Percentiles rank a stretch among this genome's conserved stretches.
Evolutionary conservation across 805 yeast genomes (phyloP).

Genomic region (Hanseniaspora thailandica): DNA sequence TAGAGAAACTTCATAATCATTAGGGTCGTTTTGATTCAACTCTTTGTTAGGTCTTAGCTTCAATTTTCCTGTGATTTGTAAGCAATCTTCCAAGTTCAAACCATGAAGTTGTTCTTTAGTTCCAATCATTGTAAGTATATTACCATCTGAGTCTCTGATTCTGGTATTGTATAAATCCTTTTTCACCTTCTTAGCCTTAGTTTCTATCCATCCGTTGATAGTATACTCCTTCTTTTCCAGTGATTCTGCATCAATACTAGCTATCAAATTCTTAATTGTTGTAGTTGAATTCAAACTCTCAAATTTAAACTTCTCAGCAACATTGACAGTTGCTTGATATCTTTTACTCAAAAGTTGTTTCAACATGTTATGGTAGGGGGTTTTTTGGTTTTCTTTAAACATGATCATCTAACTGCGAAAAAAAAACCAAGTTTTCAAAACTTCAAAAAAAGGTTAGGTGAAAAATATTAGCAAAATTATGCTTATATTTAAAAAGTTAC

Average conservation of each 20-base stretch:
- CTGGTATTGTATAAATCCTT: slow-evolving; percentile 57
- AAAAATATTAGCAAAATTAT: not conserved
- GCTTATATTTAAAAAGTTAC: not conserved
- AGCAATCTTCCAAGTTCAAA: slow-evolving; percentile 61
- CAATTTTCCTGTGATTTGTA: slow-evolving; percentile 51
- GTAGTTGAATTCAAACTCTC: not conserved
- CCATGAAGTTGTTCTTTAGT: slow-evolving; percentile 32
- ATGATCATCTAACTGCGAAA: not conserved
- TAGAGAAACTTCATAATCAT: slow-evolving; percentile 49
- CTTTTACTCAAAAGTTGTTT: not conserved
- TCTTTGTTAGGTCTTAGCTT: slow-evolving; percentile 23
- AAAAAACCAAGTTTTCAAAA: not conserved
- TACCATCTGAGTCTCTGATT: slow-evolving; percentile 64
- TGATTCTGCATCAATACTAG: not conserved
- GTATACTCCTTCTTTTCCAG: slow-evolving; percentile 29
- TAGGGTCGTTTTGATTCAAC: slow-evolving; percentile 17
- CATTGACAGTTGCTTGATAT: not conserved
- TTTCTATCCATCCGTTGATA: slow-evolving; percentile 75
- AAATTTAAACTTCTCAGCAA: not conserved
- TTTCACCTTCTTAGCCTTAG: slow-evolving; percentile 59
- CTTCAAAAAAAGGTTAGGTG: not conserved
- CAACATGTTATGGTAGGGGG: not conserved
- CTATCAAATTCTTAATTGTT: not conserved
- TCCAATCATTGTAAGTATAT: slow-evolving; percentile 38
- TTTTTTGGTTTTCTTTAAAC: not conserved